Percentiles rank a stretch among this genome's conserved stretches.
These are phyloP conservation scores for Anisogramma anomala DNA, from an alignment of 2,329 filamentous ascomycete genomes.

Conservation along the genomic window DNA sequence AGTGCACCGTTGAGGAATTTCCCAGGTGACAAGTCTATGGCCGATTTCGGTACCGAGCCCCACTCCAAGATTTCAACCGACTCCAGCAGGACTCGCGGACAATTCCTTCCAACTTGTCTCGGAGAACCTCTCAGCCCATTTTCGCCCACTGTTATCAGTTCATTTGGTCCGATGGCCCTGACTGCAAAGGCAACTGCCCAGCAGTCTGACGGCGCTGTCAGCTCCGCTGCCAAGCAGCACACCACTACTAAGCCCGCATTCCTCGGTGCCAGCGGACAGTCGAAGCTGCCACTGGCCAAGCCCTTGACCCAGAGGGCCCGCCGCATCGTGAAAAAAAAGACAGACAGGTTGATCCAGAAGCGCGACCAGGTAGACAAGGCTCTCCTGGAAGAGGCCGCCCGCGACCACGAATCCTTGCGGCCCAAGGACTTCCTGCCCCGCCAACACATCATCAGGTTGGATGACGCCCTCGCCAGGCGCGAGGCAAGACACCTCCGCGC, in stretches of 20 bases:
- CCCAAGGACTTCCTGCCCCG: conserved; percentile 12
- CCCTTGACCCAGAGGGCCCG: conserved; percentile 15
- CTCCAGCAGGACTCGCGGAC: too few species aligned
- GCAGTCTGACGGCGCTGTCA: too few species aligned
- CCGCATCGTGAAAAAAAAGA: conserved; percentile 11
- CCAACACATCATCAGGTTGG: conserved; percentile 13
- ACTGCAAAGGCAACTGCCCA: too few species aligned
- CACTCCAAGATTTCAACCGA: too few species aligned
- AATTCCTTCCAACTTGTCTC: too few species aligned
- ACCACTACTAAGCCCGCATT: neutral
- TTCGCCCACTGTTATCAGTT: too few species aligned
- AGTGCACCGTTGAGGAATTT: too few species aligned
- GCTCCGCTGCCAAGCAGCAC: too few species aligned
- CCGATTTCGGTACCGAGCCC: too few species aligned
- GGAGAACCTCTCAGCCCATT: too few species aligned
- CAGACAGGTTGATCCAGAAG: conserved; percentile 15
- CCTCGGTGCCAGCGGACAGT: neutral
- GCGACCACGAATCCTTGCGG: neutral
- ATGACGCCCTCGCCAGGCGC: conserved; percentile 9
- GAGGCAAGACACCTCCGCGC: conserved; percentile 14
- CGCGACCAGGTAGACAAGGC: conserved; percentile 16
- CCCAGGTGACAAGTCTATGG: too few species aligned
- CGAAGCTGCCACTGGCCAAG: conserved; percentile 9
- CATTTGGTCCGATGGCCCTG: too few species aligned
- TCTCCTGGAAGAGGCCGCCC: conserved; percentile 12